Evolutionary conservation across 164 flowering plant genomes (phyloP), one percentile per base, ranked within the genome.

Genomic region (Magnolia kwangsiensis): DNA sequence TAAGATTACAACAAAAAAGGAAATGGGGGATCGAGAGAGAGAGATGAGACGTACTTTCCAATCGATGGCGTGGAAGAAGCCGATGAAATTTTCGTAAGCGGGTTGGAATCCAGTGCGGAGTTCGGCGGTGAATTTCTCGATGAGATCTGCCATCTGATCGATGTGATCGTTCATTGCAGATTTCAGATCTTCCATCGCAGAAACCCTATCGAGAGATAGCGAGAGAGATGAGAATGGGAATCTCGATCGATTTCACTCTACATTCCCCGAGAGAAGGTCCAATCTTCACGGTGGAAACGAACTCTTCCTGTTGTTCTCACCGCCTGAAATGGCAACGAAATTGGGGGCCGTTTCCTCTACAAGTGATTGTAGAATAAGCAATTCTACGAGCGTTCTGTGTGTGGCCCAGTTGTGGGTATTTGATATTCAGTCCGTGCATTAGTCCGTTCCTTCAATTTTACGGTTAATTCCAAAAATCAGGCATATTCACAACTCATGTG

Each of bases 61-160:
- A 75, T 92, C 91, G 73, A 96, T 90, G 80, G 98, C 97, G 72
- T 94, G 93, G 82, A 92, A 92, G 89, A 96, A 96, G 0, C 98
- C 99, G 23, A 94, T 70, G 85, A 96, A 87, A 69, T 86, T 90
- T 4, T 96, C 96, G 65, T 80, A 80, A 67, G 97, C 99, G 2
- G 99, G 99, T 72, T 78, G 87, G 50, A 92, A 76, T 8, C 93
- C 93, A 24, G 88, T 80, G 0, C 93, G 90, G 71, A 94, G 82
- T 69, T 96, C 94, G 2, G 86, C 81, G 2, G 90, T 81, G 78
- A 93, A 51, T 74, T 84, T 89, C 83, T 94, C 94, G 3, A 92
- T 59, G 18, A 96, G 91, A 85, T 91, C 96, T 24, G 89, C 76
- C 91, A 96, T 86, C 71, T 80, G 89, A 9, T 93, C 87, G 84